phyloP scores from a whole-genome alignment of 2,329 filamentous ascomycete genomes.

The Cadophora gregata region DNA sequence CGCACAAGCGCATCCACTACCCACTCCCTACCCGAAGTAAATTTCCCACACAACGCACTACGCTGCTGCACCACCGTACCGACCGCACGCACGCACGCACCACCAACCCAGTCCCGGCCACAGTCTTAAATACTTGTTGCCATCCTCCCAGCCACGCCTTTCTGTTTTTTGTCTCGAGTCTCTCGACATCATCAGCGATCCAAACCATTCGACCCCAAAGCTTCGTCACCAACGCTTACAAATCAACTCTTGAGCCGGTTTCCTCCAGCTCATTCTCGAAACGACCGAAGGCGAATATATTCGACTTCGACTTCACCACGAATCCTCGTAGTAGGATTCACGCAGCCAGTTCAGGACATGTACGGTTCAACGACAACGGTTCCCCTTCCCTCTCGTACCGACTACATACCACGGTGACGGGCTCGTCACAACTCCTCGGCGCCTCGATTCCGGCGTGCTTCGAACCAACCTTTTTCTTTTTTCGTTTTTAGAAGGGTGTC shows the following conservation, averaged over 20 bases:
- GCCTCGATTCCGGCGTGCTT: constrained; percentile 36
- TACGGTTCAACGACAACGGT: constrained; percentile 46
- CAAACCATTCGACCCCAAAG: constrained; percentile 30
- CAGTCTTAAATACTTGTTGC: constrained; percentile 27
- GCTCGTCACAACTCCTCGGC: constrained; percentile 42
- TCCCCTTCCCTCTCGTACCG: constrained; percentile 46
- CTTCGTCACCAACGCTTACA: constrained; percentile 32
- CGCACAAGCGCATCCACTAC: constrained; percentile 26
- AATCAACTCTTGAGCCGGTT: constrained; percentile 34
- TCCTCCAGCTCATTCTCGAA: constrained; percentile 41
- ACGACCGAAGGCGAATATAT: constrained; percentile 37
- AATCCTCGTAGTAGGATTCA: constrained; percentile 38
- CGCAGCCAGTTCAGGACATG: constrained; percentile 44
- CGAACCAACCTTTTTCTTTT: constrained; percentile 34
- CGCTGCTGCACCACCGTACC: no score
- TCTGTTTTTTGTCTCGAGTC: constrained; percentile 27
- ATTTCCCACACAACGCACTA: constrained; percentile 25
- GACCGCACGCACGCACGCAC: background rate
- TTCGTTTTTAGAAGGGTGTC: constrained; percentile 35
- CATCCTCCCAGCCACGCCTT: constrained; percentile 32
- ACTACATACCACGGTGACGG: constrained; percentile 47
- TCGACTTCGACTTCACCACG: constrained; percentile 38
- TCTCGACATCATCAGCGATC: constrained; percentile 28
- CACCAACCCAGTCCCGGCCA: constrained; percentile 10
- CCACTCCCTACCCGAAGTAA: constrained; percentile 24